Percentiles rank a stretch among this genome's conserved stretches.
These are phyloP conservation scores for Macadamia tetraphylla DNA, from an alignment of 164 flowering plant species.

Conservation along the genomic window DNA sequence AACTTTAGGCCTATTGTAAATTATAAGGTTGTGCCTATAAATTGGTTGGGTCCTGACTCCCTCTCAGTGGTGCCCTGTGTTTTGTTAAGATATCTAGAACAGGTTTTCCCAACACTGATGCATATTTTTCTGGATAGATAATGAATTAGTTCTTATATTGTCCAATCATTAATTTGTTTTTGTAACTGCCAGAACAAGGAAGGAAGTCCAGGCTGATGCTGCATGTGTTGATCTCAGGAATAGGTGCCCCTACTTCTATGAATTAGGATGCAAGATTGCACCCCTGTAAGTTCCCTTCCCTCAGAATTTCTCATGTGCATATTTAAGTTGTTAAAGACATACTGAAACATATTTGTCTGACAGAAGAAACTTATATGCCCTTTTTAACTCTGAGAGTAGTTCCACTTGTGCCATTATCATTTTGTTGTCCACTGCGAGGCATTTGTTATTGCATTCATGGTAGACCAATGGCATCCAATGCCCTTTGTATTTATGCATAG, in stretches of 20 bases:
- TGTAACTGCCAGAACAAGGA: conserved; percentile 54
- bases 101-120: not conserved
- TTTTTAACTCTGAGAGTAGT: too few relatives aligned
- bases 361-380: too few relatives aligned
- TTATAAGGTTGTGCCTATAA: conserved; percentile 1
- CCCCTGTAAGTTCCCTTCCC: conserved; percentile 56
- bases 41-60: too few relatives aligned
- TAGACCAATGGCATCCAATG: too few relatives aligned
- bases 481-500: too few relatives aligned
- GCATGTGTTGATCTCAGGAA: conserved; percentile 74
- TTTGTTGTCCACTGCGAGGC: too few relatives aligned
- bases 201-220: conserved; percentile 91
- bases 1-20: not conserved
- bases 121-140: not conserved
- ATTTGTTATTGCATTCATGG: too few relatives aligned
- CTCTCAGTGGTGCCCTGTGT: not conserved
- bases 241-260: conserved; percentile 77
- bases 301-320: too few relatives aligned
- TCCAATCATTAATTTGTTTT: not conserved
- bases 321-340: too few relatives aligned
- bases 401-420: too few relatives aligned
- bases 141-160: not conserved
- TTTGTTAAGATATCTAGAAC: not conserved
- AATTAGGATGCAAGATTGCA: conserved; percentile 81
- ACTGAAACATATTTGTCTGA: too few relatives aligned